Percentiles rank a stretch among this genome's conserved stretches.
Conservation (phyloP, 192 early-diverging fungal genomes). For the Chytriomyces confervae region DNA sequence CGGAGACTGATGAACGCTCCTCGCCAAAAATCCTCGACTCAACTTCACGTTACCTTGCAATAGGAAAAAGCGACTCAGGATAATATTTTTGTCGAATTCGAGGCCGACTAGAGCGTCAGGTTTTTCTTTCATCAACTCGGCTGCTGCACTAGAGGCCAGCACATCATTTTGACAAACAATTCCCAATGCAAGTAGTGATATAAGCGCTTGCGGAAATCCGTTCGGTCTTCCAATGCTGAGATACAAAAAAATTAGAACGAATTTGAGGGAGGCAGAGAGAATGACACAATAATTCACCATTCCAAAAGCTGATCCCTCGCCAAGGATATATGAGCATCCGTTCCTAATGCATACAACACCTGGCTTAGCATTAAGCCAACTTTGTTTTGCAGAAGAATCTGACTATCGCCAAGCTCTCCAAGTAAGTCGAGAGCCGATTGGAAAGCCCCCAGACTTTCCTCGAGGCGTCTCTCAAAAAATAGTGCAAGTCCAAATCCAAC, state of each 20-base stretch:
- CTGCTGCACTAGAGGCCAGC: slow-evolving; percentile 66
- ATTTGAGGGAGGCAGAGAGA: slow-evolving; percentile 21
- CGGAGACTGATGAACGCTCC: slow-evolving; percentile 44
- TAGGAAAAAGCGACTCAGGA: slow-evolving; percentile 43
- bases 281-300: slow-evolving; percentile 52
- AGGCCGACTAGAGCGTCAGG: slow-evolving; percentile 30
- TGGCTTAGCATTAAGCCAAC: slow-evolving; percentile 79
- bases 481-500: slow-evolving; percentile 77
- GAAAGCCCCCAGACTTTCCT: slow-evolving; percentile 74
- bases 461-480: slow-evolving; percentile 72
- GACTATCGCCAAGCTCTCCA: slow-evolving; percentile 43
- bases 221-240: slow-evolving; percentile 61
- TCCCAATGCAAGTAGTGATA: slow-evolving; percentile 72
- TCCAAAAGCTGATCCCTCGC: slow-evolving; percentile 81
- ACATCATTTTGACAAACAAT: slow-evolving; percentile 66
- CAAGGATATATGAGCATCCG: slow-evolving; percentile 72
- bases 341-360: slow-evolving; percentile 89
- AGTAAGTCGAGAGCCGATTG: slow-evolving; percentile 70
- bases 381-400: slow-evolving; percentile 62
- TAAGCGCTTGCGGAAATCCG: slow-evolving; percentile 66
- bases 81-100: slow-evolving; percentile 33
- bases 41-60: slow-evolving; percentile 41
- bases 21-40: slow-evolving; percentile 47
- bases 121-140: slow-evolving; percentile 65
- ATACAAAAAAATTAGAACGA: background rate